These are phyloP conservation scores for Eucalyptus paniculata DNA, from an alignment of 345 rosid genomes.

Conservation along the genomic window DNA sequence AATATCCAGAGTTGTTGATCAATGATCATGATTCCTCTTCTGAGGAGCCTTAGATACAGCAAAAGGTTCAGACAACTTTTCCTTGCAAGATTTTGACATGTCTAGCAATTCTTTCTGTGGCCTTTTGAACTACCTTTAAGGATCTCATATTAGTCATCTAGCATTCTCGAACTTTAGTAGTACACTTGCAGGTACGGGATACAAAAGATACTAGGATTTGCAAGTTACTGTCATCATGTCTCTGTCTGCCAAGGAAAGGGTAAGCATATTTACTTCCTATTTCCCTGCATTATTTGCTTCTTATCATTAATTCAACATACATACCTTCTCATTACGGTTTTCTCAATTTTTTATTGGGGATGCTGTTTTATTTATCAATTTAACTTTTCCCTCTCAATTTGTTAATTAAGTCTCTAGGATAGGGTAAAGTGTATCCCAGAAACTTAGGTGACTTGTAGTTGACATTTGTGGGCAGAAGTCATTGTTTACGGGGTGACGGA, in stretches of 20 bases:
- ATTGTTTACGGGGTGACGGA: background rate
- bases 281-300: background rate
- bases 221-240: background rate
- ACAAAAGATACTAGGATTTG: background rate
- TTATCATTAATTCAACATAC: background rate
- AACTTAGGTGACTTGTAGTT: background rate
- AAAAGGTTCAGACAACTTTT: background rate
- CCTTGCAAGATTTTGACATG: background rate
- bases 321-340: background rate
- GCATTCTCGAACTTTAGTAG: background rate
- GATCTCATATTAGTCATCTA: background rate
- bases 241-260: background rate
- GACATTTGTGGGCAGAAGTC: background rate
- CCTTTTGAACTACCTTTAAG: background rate
- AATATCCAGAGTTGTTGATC: background rate
- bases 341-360: background rate
- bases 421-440: background rate
- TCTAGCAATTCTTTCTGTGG: background rate
- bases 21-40: background rate
- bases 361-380: background rate
- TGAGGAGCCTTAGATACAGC: background rate
- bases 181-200: background rate
- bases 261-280: background rate
- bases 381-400: background rate
- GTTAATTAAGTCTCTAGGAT: background rate